Percentiles rank a stretch among this genome's conserved stretches.
phyloP scores from a whole-genome alignment of 495 filamentous ascomycete genomes.

The Lasiosphaeria hispida region DNA sequence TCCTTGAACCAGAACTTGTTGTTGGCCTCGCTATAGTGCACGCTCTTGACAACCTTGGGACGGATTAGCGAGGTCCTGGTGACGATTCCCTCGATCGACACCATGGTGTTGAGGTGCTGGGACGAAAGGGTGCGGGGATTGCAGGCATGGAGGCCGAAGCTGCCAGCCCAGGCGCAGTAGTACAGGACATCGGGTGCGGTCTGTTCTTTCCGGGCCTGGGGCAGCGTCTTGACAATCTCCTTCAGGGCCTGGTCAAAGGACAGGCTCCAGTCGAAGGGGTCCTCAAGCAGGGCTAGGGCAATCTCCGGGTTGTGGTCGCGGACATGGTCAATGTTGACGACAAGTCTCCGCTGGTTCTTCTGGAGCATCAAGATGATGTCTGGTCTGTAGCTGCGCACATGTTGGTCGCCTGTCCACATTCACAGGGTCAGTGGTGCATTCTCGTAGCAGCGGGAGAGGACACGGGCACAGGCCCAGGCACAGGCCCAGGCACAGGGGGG shows the following conservation, averaged over 20 bases:
- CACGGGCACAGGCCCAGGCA: background rate
- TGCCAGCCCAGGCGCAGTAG: slow-evolving; percentile 92
- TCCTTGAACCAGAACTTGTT: slow-evolving; percentile 78
- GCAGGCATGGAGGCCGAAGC: slow-evolving; percentile 91
- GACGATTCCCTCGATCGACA: slow-evolving; percentile 96
- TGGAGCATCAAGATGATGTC: slow-evolving; percentile 93
- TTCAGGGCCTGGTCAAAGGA: slow-evolving; percentile 90
- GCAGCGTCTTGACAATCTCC: slow-evolving; percentile 75
- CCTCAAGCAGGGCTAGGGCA: slow-evolving; percentile 80
- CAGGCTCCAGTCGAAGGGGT: slow-evolving; percentile 82
- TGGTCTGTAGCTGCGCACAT: slow-evolving; percentile 73
- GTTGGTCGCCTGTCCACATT: slow-evolving; percentile 46
- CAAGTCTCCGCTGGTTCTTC: slow-evolving; percentile 69
- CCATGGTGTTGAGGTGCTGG: slow-evolving; percentile 87
- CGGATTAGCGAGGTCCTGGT: slow-evolving; percentile 93
- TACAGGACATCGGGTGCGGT: slow-evolving; percentile 60
- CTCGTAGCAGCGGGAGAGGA: background rate
- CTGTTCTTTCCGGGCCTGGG: slow-evolving; percentile 54
- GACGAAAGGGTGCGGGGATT: slow-evolving; percentile 92
- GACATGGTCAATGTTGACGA: slow-evolving; percentile 94
- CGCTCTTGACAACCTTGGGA: slow-evolving; percentile 95
- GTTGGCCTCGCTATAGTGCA: slow-evolving; percentile 87
- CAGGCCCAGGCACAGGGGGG: no score
- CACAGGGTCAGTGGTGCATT: slow-evolving; percentile 18
- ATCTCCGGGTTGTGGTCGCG: slow-evolving; percentile 84